phyloP scores from a whole-genome alignment of 352 stramenopile genomes.

The Pythium brassicae region DNA sequence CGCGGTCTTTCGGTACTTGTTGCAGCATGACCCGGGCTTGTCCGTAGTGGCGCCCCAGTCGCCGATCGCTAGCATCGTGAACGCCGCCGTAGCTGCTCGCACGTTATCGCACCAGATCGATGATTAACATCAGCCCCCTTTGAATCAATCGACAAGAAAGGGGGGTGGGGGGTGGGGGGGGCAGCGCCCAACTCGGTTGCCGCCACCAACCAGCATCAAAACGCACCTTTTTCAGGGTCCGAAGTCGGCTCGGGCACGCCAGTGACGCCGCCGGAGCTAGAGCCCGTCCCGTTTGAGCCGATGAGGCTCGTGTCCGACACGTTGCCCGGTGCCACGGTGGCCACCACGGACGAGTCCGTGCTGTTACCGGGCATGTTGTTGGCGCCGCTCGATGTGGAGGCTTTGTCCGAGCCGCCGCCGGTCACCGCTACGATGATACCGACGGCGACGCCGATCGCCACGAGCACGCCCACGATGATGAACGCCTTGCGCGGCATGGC shows the following conservation, averaged over 20 bases:
- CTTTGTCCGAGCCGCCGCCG: slow-evolving; percentile 19
- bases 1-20: slow-evolving; percentile 83
- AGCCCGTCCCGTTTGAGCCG: slow-evolving; percentile 20
- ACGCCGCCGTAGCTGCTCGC: slow-evolving; percentile 27
- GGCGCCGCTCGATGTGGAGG: slow-evolving; percentile 22
- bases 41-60: slow-evolving; percentile 85
- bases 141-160: slow-evolving; percentile 10
- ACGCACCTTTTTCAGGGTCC: slow-evolving; percentile 42
- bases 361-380: slow-evolving; percentile 8
- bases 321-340: slow-evolving; percentile 21
- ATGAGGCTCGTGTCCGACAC: slow-evolving; percentile 48
- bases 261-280: slow-evolving; percentile 19
- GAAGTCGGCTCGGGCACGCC: slow-evolving; percentile 41
- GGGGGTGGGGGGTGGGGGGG: too few species aligned
- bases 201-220: not conserved
- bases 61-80: slow-evolving; percentile 84
- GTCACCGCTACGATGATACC: slow-evolving; percentile 70
- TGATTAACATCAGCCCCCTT: slow-evolving; percentile 3
- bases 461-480: slow-evolving; percentile 61
- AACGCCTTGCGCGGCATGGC: slow-evolving; percentile 50
- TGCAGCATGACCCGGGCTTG: slow-evolving; percentile 85
- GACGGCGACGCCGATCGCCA: slow-evolving; percentile 60
- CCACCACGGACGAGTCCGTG: slow-evolving; percentile 3
- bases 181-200: too few species aligned
- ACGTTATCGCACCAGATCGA: slow-evolving; percentile 2